These are phyloP conservation scores for Xanthoparmelia taractica DNA, from an alignment of 495 filamentous ascomycete genomes.

Conservation along the genomic window DNA sequence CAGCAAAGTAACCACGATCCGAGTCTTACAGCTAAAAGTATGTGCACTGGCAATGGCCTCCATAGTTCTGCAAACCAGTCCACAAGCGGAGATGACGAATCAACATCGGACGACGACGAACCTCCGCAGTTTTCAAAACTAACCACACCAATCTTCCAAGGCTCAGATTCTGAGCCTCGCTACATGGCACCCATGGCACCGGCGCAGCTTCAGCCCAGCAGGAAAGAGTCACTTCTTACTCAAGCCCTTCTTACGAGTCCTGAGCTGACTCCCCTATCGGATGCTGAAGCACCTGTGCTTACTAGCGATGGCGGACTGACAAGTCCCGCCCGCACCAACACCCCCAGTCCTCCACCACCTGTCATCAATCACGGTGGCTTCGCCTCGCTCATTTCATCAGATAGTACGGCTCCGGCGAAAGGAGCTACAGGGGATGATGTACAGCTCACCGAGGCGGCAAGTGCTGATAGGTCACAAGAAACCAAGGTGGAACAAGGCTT, in stretches of 20 bases:
- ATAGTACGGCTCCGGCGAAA: neutral
- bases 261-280: conserved; percentile 39
- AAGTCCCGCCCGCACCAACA: conserved; percentile 80
- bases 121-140: conserved; percentile 35
- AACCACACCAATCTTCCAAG: conserved; percentile 32
- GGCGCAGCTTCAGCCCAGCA: conserved; percentile 36
- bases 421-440: conserved; percentile 14
- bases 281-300: conserved; percentile 38
- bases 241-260: conserved; percentile 64
- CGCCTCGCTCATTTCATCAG: conserved; percentile 10
- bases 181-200: conserved; percentile 41
- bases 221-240: conserved; percentile 70
- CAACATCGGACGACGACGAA: conserved; percentile 45
- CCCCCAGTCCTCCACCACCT: conserved; percentile 75
- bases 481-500: conserved; percentile 48
- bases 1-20: conserved; percentile 13
- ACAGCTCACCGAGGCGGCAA: conserved; percentile 25
- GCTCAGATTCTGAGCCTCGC: conserved; percentile 25
- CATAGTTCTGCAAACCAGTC: conserved; percentile 6
- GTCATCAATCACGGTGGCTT: conserved; percentile 22
- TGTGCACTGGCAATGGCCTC: conserved; percentile 2
- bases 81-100: conserved; percentile 20
- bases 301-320: conserved; percentile 88
- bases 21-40: conserved; percentile 3
- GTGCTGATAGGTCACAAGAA: conserved; percentile 30